A percentile compares a stretch with the other conserved stretches of the same genome.
phyloP scores from a whole-genome alignment of 768 basidiomycete genomes.

The Lactarius tabidus region DNA sequence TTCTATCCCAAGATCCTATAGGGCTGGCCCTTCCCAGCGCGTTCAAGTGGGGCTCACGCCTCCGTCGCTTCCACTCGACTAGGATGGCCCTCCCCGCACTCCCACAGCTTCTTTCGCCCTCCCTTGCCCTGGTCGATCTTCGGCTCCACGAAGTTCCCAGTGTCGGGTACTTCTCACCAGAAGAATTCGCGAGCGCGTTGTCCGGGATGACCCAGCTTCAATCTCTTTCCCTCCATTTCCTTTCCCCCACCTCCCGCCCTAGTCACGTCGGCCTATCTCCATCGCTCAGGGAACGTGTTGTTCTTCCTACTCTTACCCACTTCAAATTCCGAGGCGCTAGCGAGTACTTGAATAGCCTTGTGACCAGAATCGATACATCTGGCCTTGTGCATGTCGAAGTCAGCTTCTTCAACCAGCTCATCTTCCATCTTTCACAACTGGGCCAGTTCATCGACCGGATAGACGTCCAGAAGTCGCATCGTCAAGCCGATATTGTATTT shows the following conservation, averaged over 20 bases:
- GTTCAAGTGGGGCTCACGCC: not conserved
- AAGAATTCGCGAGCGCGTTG: not conserved
- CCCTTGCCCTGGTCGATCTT: not conserved
- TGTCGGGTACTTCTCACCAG: not conserved
- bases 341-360: not conserved
- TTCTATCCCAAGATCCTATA: not conserved
- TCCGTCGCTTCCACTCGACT: not conserved
- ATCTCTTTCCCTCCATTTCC: not conserved
- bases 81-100: not conserved
- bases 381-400: not conserved
- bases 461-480: not conserved
- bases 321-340: not conserved
- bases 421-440: not conserved
- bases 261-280: not conserved
- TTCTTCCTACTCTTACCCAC: not conserved
- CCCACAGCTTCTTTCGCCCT: not conserved
- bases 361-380: not conserved
- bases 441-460: not conserved
- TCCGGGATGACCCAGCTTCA: not conserved
- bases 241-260: not conserved
- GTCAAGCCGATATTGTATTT: not conserved
- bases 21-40: not conserved
- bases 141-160: not conserved
- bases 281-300: not conserved
- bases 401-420: not conserved